Evolutionary conservation across 202 grass and related monocot species (phyloP).

Genomic region (Cymbopogon flexuosus): DNA sequence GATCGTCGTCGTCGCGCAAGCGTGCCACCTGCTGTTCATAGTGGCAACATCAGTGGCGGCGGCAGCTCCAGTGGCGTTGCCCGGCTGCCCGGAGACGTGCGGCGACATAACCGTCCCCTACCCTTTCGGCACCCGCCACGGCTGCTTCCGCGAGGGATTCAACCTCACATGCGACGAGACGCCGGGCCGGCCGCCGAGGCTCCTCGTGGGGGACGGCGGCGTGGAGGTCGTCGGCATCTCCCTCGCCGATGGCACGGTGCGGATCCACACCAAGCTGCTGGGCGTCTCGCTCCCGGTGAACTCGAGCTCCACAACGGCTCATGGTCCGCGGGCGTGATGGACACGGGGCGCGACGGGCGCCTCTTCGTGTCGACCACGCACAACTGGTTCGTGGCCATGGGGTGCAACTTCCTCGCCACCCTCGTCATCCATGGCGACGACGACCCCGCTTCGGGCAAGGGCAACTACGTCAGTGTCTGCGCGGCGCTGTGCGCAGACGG

Average conservation of each 20-base stretch:
- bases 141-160: constrained; percentile 38
- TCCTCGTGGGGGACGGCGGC: background rate
- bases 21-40: background rate
- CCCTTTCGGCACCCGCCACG: constrained; percentile 33
- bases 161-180: constrained; percentile 36
- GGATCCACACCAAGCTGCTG: background rate
- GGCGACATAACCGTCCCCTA: constrained; percentile 26
- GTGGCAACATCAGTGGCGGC: background rate
- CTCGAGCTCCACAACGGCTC: background rate
- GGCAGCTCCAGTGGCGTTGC: constrained; percentile 2
- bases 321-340: background rate
- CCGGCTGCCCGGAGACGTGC: constrained; percentile 30
- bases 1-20: background rate
- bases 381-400: constrained; percentile 24
- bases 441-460: too few species aligned
- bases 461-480: background rate
- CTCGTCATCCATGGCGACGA: background rate
- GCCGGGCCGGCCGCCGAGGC: constrained; percentile 16
- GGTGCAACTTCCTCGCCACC: constrained; percentile 8
- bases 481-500: background rate
- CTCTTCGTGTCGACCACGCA: background rate
- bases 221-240: background rate
- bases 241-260: background rate
- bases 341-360: background rate
- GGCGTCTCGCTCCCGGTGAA: too few species aligned